These are phyloP conservation scores for Pneumocystis sp. DNA, from an alignment of 1,139 yeast species.

Conservation along the genomic window DNA sequence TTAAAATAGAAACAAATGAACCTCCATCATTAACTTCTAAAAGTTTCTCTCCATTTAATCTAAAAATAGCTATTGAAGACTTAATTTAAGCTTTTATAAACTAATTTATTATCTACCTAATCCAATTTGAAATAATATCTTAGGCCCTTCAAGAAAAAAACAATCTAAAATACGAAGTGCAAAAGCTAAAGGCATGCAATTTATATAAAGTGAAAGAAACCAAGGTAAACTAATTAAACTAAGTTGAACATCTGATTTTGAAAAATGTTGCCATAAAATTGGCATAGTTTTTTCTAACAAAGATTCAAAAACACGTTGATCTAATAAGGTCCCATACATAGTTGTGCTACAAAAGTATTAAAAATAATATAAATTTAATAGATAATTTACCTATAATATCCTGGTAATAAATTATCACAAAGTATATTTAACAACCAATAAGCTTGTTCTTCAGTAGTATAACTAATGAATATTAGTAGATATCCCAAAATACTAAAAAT, in stretches of 20 bases:
- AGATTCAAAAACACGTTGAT: constrained; percentile 85
- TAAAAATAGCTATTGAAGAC: constrained; percentile 42
- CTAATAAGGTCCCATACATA: constrained; percentile 92
- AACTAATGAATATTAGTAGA: constrained; percentile 4
- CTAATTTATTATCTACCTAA: constrained; percentile 21
- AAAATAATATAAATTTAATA: background rate
- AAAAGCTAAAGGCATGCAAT: constrained; percentile 86
- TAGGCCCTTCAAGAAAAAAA: constrained; percentile 80
- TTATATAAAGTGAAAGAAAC: constrained; percentile 81
- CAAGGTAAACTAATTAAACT: constrained; percentile 91
- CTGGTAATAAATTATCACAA: constrained; percentile 80
- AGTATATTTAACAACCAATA: constrained; percentile 80
- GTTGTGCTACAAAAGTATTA: constrained; percentile 44
- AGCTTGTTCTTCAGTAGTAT: constrained; percentile 91
- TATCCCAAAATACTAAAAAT: background rate
- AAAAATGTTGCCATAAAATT: constrained; percentile 67
- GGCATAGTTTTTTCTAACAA: constrained; percentile 87
- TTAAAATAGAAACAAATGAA: constrained; percentile 67
- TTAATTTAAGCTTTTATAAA: background rate
- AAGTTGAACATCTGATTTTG: constrained; percentile 70
- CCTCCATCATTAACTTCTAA: constrained; percentile 83
- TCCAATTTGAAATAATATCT: constrained; percentile 82
- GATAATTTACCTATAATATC: constrained; percentile 41
- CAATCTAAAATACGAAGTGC: constrained; percentile 88
- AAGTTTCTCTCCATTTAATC: constrained; percentile 73